Evolutionary conservation across 2,329 filamentous ascomycete genomes (phyloP).

Genomic region (Cercospora sp.): DNA sequence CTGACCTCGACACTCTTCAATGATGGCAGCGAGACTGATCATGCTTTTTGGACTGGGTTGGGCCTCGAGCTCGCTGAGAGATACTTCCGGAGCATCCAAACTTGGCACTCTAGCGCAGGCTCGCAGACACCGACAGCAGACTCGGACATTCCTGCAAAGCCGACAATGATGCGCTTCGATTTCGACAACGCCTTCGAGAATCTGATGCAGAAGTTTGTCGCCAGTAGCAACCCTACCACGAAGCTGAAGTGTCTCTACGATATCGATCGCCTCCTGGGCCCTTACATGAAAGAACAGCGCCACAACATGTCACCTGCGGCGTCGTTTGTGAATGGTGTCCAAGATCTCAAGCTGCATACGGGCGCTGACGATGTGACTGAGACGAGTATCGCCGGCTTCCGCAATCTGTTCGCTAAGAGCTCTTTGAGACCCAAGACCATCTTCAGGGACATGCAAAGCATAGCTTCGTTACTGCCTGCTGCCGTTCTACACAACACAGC

Average conservation of each 20-base stretch:
- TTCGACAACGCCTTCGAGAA: constrained; percentile 78
- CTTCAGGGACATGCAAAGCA: constrained; percentile 55
- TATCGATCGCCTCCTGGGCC: constrained; percentile 65
- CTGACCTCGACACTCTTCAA: constrained; percentile 82
- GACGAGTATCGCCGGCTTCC: constrained; percentile 31
- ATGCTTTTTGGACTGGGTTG: constrained; percentile 71
- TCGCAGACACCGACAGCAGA: constrained; percentile 25
- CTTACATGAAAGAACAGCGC: constrained; percentile 27
- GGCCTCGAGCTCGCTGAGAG: constrained; percentile 42
- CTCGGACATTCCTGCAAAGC: not conserved
- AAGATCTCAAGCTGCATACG: not conserved
- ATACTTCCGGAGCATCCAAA: constrained; percentile 25
- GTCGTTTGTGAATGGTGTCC: constrained; percentile 18
- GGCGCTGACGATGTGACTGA: constrained; percentile 13
- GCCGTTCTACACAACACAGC: constrained; percentile 57
- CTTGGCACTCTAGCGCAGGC: constrained; percentile 20
- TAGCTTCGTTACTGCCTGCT: constrained; percentile 61
- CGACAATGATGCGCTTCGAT: constrained; percentile 30
- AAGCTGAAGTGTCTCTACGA: constrained; percentile 85
- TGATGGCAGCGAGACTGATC: constrained; percentile 89
- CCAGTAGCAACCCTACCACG: constrained; percentile 80
- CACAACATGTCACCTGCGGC: constrained; percentile 2
- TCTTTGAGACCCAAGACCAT: constrained; percentile 49
- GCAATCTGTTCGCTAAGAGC: constrained; percentile 47
- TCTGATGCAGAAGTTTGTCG: constrained; percentile 81